Evolutionary conservation across 2,329 filamentous ascomycete species (phyloP), one percentile per base, ranked within the genome.

Genomic region (Plectosphaerella cucumerina): DNA sequence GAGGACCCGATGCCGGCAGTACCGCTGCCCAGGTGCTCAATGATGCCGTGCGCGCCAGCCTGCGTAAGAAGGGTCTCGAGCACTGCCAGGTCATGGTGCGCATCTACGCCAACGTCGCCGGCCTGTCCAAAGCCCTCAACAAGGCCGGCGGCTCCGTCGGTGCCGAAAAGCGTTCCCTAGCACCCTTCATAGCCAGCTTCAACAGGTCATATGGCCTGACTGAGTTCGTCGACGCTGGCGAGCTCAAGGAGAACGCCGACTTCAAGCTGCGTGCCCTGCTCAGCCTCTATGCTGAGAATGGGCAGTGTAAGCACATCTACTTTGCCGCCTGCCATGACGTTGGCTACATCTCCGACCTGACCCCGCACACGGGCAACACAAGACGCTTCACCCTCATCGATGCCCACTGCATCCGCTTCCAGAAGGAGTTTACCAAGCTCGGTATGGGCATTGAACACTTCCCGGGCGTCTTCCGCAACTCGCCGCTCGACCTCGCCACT

Each of bases 291-390:
- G 75, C 72, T 33, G 76, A 83, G 44, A 81, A 80, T 57, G 66
- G 72, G 4, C 79, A 84, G 59, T 87, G 84, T 68, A 81, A 80
- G 57, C 82, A 85, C 60, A 82, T 87, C 34, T 81, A 80, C 59
- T 81, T 84, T 51, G 84, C 81, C 5, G 81, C 76, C 37, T 86
- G 82, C 58, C 81, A 31, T 31, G 26, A 31, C 26, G 26, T 31
- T 11, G 26, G 26, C 6, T 31, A 31, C 26, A 65, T 83, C 44
- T 74, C 78, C 8, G 72, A 83, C 45, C 67, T 86, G 22, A 76
- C 72, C 5, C 76, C 77, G 8, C 78, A 79, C 58, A 68, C 66
- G 42, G 75, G 74, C 42, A 70, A 73, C 51, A 62, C 65, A 8
- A 71, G 78, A 21, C 73, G 74, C 47, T 74, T 85, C 52, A 84